These are phyloP conservation scores for Colletotrichum somersetense DNA, from an alignment of 2,329 filamentous ascomycete genomes.

Conservation along the genomic window DNA sequence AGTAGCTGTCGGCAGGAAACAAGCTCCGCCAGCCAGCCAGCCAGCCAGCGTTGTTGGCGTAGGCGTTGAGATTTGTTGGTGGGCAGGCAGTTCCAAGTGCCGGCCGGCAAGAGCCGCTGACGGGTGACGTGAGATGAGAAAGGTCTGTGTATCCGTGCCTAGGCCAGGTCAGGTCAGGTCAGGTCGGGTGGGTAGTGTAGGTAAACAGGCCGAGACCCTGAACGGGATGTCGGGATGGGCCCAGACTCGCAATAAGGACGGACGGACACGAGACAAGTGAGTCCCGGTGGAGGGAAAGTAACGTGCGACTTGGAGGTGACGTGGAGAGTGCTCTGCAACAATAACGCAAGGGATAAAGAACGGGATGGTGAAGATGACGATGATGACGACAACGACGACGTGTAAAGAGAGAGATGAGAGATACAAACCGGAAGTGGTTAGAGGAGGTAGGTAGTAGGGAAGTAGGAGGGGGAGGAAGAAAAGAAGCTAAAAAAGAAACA, in stretches of 20 bases:
- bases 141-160: not conserved
- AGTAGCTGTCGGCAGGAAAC: conserved; percentile 30
- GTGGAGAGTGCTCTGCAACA: conserved; percentile 25
- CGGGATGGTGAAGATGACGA: not conserved
- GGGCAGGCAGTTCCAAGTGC: conserved; percentile 1
- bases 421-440: not conserved
- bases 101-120: conserved; percentile 21
- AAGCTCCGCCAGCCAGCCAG: conserved; percentile 22
- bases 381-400: too few species aligned
- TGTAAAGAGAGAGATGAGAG: too few species aligned
- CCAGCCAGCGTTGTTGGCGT: not conserved
- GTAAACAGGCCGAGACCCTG: conserved; percentile 15
- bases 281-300: not conserved
- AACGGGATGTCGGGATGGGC: not conserved
- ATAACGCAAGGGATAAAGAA: conserved; percentile 29
- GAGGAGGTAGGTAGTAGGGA: not conserved
- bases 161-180: too few species aligned
- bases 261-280: not conserved
- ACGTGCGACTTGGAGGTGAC: conserved; percentile 17
- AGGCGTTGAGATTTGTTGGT: conserved; percentile 3
- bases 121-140: not conserved
- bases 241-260: not conserved
- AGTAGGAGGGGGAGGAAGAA: not conserved
- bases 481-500: not conserved
- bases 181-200: too few species aligned